A percentile compares a stretch with the other conserved stretches of the same genome.
These are phyloP conservation scores for Blepharisma japonicum DNA, from an alignment of 73 alveolate species.

Conservation along the genomic window DNA sequence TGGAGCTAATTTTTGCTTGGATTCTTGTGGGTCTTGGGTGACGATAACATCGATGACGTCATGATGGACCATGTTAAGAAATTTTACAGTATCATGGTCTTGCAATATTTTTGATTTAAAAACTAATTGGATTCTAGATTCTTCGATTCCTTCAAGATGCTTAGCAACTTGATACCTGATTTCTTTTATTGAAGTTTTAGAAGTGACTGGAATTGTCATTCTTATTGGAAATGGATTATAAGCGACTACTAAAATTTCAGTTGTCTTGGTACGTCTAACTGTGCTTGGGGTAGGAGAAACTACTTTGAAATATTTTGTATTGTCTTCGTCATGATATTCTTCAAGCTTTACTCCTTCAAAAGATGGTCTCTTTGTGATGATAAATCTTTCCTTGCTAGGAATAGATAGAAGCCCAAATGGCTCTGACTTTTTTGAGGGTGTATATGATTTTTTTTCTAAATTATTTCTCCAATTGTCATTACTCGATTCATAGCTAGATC, in stretches of 20 bases:
- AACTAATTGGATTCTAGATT: neutral
- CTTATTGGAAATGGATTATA: slow-evolving; percentile 10
- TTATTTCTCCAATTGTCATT: too few relatives aligned
- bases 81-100: neutral
- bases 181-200: neutral
- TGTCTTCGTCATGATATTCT: slow-evolving; percentile 18
- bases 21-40: too few relatives aligned
- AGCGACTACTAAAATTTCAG: neutral
- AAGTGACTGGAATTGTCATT: neutral
- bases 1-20: neutral
- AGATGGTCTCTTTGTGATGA: neutral
- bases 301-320: neutral
- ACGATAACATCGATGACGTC: neutral
- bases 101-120: neutral
- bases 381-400: neutral
- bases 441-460: too few relatives aligned
- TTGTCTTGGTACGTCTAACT: neutral
- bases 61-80: neutral
- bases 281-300: neutral
- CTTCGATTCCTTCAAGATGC: neutral
- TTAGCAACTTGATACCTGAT: neutral
- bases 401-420: too few relatives aligned
- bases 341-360: neutral
- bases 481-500: too few relatives aligned
- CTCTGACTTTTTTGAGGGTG: too few relatives aligned